Evolutionary conservation across 225 moss, liverwort and hornwort genomes (phyloP), one percentile per base, ranked within the genome.

Genomic region (Polytrichum formosum): DNA sequence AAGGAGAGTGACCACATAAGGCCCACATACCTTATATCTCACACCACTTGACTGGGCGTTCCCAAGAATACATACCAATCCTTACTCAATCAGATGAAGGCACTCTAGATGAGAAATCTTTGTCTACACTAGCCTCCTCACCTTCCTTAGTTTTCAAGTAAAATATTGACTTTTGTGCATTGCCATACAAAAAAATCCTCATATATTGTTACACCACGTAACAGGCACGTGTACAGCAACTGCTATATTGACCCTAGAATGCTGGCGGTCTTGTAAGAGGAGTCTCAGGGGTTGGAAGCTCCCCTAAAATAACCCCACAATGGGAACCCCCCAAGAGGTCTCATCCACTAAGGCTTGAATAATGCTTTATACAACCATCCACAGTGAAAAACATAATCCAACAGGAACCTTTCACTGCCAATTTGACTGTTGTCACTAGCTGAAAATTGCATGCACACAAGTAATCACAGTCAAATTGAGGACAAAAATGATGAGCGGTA

Each of bases 281-380:
- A 20, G 21, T 23, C 58, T 58, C 21, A 58, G n/a, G 58, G 21
- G 58, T 4, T 21, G 58, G 7, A n/a, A 9, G 21, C 5, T 58
- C 21, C 58, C 23, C 21, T 58, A 5, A 21, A 18, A 19, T 56
- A 56, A 56, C 20, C 20, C 56, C 56, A 20, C 6, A 22, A 20
- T 58, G 23, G 58, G 9, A 58, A 58, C 1, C 58, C 58, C 23
- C 23, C 6, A 20, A 5, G 21, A 21, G 56, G 19, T 56, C 56
- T 56, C 56, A 56, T 19, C 20, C 56, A 19, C 19, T n/a, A 21
- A 23, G 23, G 58, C 6, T 58, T 58, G 9, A 58, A 20, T 58
- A 58, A 58, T 58, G 23, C 9, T 58, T 58, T 58, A 23, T 58
- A 58, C 58, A 58, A 58, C 58, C 58, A 58, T 58, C 20, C 58